Evolutionary conservation across 2,329 filamentous ascomycete species (phyloP).

Genomic region (Calonectria pseudoturangicola): DNA sequence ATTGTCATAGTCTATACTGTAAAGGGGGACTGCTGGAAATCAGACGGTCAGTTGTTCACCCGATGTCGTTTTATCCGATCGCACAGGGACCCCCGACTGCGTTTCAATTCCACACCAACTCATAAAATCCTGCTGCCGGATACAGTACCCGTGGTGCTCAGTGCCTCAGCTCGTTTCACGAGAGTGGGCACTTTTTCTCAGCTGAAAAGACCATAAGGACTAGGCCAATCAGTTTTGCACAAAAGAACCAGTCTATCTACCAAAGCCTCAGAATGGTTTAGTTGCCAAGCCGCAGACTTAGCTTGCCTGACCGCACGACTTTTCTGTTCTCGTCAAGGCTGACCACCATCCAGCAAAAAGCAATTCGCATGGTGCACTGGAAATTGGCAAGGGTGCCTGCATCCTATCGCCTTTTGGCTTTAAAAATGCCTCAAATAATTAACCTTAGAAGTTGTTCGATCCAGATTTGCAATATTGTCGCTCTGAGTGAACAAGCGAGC

Average conservation of each 20-base stretch:
- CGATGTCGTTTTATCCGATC: background rate
- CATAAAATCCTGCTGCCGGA: background rate
- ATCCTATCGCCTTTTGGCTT: background rate
- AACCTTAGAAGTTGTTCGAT: background rate
- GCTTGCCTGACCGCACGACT: background rate
- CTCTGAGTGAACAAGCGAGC: too few species aligned
- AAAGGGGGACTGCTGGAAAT: background rate
- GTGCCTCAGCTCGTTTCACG: background rate
- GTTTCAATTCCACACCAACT: background rate
- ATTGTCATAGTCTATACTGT: background rate
- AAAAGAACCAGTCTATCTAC: background rate
- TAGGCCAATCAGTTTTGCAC: background rate
- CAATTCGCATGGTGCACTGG: background rate
- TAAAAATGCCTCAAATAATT: background rate
- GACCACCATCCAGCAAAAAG: background rate
- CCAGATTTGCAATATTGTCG: too few species aligned
- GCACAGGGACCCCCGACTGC: background rate
- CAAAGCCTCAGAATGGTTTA: background rate
- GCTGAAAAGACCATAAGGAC: background rate
- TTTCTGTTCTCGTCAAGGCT: background rate
- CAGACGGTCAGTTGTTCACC: background rate
- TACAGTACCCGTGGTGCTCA: background rate
- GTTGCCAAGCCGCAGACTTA: background rate
- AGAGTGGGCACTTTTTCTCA: background rate
- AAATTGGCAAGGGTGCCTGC: background rate